A percentile compares a stretch with the other conserved stretches of the same genome.
These are phyloP conservation scores for Melocanna baccifera DNA, from an alignment of 176 grass and related monocot genomes.

Conservation along the genomic window DNA sequence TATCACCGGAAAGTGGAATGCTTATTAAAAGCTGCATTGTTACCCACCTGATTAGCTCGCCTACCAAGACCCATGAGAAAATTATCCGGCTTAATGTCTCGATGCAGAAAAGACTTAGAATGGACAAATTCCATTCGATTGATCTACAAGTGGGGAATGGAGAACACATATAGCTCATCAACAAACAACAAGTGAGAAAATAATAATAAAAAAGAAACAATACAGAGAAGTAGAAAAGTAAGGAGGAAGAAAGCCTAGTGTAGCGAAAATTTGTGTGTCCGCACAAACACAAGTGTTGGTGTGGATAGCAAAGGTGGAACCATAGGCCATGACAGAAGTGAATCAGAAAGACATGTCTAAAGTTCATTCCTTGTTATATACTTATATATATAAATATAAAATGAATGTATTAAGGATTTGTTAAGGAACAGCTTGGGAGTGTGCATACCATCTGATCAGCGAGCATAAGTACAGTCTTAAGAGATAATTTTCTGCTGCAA, in stretches of 20 bases:
- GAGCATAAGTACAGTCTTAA: conserved; percentile 99
- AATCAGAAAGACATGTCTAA: neutral
- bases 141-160: conserved; percentile 50
- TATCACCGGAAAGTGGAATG: conserved; percentile 4
- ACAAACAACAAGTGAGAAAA: neutral
- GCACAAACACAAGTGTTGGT: neutral
- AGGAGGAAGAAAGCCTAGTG: neutral
- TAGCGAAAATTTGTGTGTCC: neutral
- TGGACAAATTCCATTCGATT: conserved; percentile 95
- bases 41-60: conserved; percentile 80
- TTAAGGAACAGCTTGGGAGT: neutral
- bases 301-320: neutral
- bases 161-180: conserved; percentile 1
- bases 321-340: neutral
- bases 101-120: conserved; percentile 88
- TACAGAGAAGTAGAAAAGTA: neutral
- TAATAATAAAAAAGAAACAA: neutral
- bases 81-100: conserved; percentile 98
- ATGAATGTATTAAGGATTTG: neutral
- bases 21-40: neutral
- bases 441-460: conserved; percentile 89
- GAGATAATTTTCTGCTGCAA: conserved; percentile 92
- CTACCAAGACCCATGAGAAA: conserved; percentile 96
- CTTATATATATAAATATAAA: neutral
- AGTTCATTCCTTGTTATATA: conserved; percentile 15